phyloP scores from a whole-genome alignment of 306 rosid genomes.

The Vigna angularis region DNA sequence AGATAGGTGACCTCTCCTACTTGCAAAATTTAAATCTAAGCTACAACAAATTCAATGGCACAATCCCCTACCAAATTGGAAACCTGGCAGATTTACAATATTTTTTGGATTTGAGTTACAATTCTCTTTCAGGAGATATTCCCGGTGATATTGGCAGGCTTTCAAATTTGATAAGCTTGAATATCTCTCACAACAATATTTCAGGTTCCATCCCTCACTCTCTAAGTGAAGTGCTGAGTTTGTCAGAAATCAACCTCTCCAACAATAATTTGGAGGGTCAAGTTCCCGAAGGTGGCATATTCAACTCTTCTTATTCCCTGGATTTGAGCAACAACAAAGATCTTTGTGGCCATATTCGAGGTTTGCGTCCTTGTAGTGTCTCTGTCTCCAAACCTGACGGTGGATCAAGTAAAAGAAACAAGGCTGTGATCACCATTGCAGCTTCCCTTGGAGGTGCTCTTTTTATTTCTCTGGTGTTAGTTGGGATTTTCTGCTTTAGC shows the following conservation, averaged over 20 bases:
- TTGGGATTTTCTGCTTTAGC: constrained; percentile 17
- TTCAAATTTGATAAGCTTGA: constrained; percentile 52
- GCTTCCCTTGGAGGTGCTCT: constrained; percentile 47
- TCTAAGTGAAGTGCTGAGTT: constrained; percentile 50
- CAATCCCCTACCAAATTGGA: constrained; percentile 60
- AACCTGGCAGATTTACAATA: constrained; percentile 51
- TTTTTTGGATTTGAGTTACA: constrained; percentile 59
- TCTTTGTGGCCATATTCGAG: constrained; percentile 47
- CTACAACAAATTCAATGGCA: constrained; percentile 50
- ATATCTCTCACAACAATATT: constrained; percentile 60
- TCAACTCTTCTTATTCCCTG: constrained; percentile 38
- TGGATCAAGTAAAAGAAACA: constrained; percentile 32
- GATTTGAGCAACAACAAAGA: constrained; percentile 54
- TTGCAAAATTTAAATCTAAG: constrained; percentile 51
- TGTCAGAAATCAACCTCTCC: constrained; percentile 57
- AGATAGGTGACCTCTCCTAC: constrained; percentile 48
- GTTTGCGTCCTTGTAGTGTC: constrained; percentile 44
- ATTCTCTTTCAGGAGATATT: constrained; percentile 58
- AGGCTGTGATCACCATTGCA: constrained; percentile 34
- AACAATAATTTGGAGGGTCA: constrained; percentile 58
- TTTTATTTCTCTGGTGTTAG: constrained; percentile 22
- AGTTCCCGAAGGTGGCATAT: constrained; percentile 50
- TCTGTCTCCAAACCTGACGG: background rate
- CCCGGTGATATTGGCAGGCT: constrained; percentile 51
- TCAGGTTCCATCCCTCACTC: constrained; percentile 55